Base-by-base conservation (phyloP, 2,329 filamentous ascomycete species). In the Camillea tinctor region DNA sequence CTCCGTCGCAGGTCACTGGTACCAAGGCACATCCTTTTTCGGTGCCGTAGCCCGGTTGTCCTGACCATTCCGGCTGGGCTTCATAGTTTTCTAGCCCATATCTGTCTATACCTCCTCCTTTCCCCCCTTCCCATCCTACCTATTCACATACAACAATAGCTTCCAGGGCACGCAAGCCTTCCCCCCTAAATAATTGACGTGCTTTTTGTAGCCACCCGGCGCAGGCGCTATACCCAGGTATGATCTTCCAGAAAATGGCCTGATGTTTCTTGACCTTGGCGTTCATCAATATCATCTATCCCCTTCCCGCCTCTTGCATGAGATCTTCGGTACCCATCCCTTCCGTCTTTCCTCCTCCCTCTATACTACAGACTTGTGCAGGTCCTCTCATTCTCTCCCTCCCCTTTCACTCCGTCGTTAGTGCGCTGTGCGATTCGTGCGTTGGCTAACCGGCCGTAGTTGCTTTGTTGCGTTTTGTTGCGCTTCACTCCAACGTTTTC, bases 231-330 rank as follows among this genome's bases (percentile, higher is more conserved):
- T 73, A 72, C 69, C 67, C 70, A 75, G 72, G 77, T 79, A 79
- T 79, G 76, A 78, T 79, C 77, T 75, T 68, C 77, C 57, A 58
- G 58, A 62, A 59, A 76, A 75, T 77, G 73, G 70, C 70, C 74
- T 70, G 72, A 74, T 72, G 75, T 75, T 75, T 75, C 68, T 69
- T 69, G 68, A 66, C 69, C 69, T 73, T 70, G 69, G 68, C 69
- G 57, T 49, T 52, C 64, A 62, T 49, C 67, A 67, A 69, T 69
- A 69, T 65, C 64, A 67, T 70, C 68, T 66, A 68, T 63, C 67
- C 60, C 57, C 70, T 74, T 75, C 73, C 73, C 73, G 63, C 50
- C 57, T 62, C 64, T 65, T 69, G 69, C 67, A 69, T 67, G 67
- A 69, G 69, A 69, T 69, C 69, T 68, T 68, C 65, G 63, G 66